phyloP scores from a whole-genome alignment of 495 filamentous ascomycete genomes.

The Neurospora sp. region DNA sequence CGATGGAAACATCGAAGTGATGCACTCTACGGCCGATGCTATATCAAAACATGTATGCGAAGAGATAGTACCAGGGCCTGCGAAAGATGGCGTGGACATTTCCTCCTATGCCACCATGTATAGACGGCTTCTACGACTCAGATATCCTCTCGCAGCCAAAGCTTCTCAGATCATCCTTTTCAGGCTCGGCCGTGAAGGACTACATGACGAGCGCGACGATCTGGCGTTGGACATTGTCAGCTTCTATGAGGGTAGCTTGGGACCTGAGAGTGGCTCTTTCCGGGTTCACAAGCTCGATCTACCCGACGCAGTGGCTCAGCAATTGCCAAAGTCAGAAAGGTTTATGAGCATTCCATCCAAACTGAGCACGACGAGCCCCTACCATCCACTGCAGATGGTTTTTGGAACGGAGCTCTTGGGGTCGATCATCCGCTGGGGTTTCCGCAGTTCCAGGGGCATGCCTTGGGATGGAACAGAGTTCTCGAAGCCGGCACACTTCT shows the following conservation, averaged over 20 bases:
- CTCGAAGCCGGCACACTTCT: slow-evolving; percentile 2
- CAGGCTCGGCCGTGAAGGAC: slow-evolving; percentile 17
- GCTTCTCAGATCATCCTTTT: slow-evolving; percentile 21
- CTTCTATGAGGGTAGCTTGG: slow-evolving; percentile 1
- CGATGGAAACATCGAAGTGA: slow-evolving; percentile 4
- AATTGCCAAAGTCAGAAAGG: neutral
- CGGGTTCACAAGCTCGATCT: slow-evolving; percentile 22
- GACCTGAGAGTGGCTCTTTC: slow-evolving; percentile 10
- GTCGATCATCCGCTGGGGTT: slow-evolving; percentile 19
- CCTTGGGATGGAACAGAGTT: neutral
- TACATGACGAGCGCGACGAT: slow-evolving; percentile 20
- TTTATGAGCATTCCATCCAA: neutral
- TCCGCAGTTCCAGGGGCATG: slow-evolving; percentile 5
- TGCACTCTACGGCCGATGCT: neutral
- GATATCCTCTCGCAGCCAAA: slow-evolving; percentile 4
- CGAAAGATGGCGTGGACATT: neutral
- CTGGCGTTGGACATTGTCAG: slow-evolving; percentile 18
- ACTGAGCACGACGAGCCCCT: neutral
- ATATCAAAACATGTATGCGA: slow-evolving; percentile 9
- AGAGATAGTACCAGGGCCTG: neutral
- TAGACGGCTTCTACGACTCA: slow-evolving; percentile 2
- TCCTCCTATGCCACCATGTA: slow-evolving; percentile 8
- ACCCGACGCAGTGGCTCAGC: slow-evolving; percentile 13
- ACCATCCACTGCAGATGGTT: slow-evolving; percentile 23
- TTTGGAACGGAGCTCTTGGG: slow-evolving; percentile 18